phyloP scores from a whole-genome alignment of 441 rosid genomes.

The Daphne laureola region DNA sequence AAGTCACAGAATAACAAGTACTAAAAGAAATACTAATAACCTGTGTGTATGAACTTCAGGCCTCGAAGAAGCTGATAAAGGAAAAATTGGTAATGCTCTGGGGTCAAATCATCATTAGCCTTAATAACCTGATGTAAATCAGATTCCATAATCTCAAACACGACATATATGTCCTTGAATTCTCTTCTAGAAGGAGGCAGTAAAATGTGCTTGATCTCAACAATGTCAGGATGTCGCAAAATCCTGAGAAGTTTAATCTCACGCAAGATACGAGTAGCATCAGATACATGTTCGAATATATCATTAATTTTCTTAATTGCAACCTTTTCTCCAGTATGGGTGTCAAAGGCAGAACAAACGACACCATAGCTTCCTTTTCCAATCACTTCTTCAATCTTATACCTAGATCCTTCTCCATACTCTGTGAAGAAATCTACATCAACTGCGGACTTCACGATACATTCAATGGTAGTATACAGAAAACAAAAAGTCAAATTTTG shows the following conservation, averaged over 20 bases:
- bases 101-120: conserved; percentile 87
- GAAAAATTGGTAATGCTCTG: conserved; percentile 85
- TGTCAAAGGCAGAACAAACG: conserved; percentile 79
- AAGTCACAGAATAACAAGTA: background rate
- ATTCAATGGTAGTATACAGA: no score
- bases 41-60: conserved; percentile 84
- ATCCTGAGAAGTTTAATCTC: conserved; percentile 85
- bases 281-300: conserved; percentile 87
- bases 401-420: conserved; percentile 83
- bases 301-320: conserved; percentile 87
- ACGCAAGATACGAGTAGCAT: conserved; percentile 84
- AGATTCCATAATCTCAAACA: conserved; percentile 88
- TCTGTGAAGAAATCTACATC: conserved; percentile 86
- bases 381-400: conserved; percentile 78
- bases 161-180: conserved; percentile 81
- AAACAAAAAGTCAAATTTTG: no score
- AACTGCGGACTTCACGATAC: conserved; percentile 41
- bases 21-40: conserved; percentile 21
- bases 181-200: conserved; percentile 85
- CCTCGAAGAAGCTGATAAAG: conserved; percentile 92
- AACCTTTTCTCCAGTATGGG: conserved; percentile 71
- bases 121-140: conserved; percentile 87
- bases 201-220: conserved; percentile 84
- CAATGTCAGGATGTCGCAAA: conserved; percentile 84
- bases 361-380: conserved; percentile 95